Conservation (phyloP, 495 filamentous ascomycete species). For the Neurospora sp. region DNA sequence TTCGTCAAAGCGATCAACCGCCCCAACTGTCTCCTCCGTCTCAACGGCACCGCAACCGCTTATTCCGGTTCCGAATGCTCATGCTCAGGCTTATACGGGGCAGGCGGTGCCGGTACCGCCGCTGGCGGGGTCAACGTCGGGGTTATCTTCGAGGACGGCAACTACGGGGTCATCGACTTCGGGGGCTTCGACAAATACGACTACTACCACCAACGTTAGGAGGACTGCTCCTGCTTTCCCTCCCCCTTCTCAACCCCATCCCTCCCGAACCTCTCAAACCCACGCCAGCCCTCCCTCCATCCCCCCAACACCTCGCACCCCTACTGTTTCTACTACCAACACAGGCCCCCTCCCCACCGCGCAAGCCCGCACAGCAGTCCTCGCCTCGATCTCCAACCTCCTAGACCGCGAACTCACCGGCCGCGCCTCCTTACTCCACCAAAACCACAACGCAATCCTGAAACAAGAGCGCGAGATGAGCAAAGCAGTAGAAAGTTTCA, state of each 20-base stretch:
- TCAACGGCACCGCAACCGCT: not conserved
- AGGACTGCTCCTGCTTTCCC: not conserved
- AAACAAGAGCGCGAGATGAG: constrained; percentile 64
- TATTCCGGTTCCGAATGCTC: not conserved
- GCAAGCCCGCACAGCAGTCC: constrained; percentile 67
- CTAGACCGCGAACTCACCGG: constrained; percentile 60
- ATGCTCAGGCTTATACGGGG: not conserved
- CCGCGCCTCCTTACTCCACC: constrained; percentile 66
- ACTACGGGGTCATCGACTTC: not conserved
- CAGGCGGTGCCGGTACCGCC: not conserved
- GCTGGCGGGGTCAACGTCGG: not conserved
- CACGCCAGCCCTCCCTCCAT: not conserved
- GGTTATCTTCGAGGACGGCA: not conserved
- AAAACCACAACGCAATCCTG: constrained; percentile 57
- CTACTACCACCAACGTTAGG: not conserved
- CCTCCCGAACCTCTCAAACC: not conserved
- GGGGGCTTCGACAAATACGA: not conserved
- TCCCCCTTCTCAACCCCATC: not conserved
- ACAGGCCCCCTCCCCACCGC: constrained; percentile 19
- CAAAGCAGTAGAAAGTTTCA: constrained; percentile 54
- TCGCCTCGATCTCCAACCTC: constrained; percentile 67
- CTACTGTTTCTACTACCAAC: not conserved
- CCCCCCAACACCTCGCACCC: not conserved
- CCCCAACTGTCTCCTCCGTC: not conserved
- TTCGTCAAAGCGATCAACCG: not conserved